Evolutionary conservation across 306 rosid species (phyloP), one percentile per base, ranked within the genome.

Genomic region (Acacia acuminata): DNA sequence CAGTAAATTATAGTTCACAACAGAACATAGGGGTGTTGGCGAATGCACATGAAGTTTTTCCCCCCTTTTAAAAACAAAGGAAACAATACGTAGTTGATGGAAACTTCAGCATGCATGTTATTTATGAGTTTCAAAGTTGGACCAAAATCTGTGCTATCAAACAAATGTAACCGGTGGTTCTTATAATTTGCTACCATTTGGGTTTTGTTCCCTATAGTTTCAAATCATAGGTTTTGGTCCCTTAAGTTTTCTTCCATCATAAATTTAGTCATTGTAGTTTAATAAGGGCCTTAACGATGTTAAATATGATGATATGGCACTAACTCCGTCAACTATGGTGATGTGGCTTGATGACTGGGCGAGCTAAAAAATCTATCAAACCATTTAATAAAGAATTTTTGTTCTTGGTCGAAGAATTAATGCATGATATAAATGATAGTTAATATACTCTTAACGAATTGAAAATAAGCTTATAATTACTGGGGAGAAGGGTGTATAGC

Each of bases 291-390:
- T 36, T 36, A 36, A 36, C 7, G 7, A 0, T 36, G 6, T 36
- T 36, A 36, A 36, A 36, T 36, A 36, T 36, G 7, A 36, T 36
- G 38, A 36, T 36, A 36, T 36, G 38, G 38, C 6, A 36, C 38
- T 36, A 36, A 4, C 6, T 4, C 0, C 27, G 1, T 27, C 27
- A 27, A 27, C 27, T 27, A 27, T 27, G 27, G 38, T 36, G 38
- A 36, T 36, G 38, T 36, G 7, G 38, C 6, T 0, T 36, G 38
- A 36, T 36, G 38, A 36, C 7, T 0, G 7, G 38, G 38, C 7
- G 3, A 36, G 38, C 38, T 85, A 60, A 44, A 82, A 75, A 86
- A 85, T 78, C 98, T 92, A 88, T 51, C 30, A 0, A 75, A 79
- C 76, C 15, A 79, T 63, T 45, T 9, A 13, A 30, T 77, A 7